These are phyloP conservation scores for Calocera viscosa DNA, from an alignment of 768 basidiomycete genomes.

Conservation along the genomic window DNA sequence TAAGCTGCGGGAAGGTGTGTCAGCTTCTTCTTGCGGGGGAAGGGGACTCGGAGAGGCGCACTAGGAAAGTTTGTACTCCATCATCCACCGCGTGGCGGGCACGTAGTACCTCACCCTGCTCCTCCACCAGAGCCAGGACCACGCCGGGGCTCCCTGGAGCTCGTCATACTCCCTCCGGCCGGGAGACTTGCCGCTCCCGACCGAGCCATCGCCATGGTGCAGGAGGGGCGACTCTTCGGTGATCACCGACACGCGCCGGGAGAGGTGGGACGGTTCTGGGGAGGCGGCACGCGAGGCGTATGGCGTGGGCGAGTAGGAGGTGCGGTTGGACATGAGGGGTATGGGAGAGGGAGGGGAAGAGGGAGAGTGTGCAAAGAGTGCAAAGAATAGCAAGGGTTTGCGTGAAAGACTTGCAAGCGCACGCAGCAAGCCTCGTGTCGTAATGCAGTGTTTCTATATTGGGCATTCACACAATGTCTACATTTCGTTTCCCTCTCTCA, in stretches of 20 bases:
- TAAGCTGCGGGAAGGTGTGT: slow-evolving; percentile 46
- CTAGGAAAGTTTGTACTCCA: slow-evolving; percentile 24
- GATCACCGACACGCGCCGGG: neutral
- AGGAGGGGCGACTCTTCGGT: slow-evolving; percentile 1
- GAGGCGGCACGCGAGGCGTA: neutral
- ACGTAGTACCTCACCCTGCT: neutral
- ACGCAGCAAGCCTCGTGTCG: too few relatives aligned
- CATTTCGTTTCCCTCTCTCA: too few relatives aligned
- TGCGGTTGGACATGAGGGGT: neutral
- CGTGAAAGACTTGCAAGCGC: too few relatives aligned
- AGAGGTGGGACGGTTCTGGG: neutral
- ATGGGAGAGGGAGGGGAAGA: neutral
- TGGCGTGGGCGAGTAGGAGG: neutral
- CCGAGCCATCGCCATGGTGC: neutral
- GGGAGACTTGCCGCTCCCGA: neutral
- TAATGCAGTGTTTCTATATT: too few relatives aligned
- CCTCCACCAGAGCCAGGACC: neutral
- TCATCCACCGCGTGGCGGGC: slow-evolving; percentile 26
- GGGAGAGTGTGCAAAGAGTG: neutral
- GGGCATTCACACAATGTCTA: too few relatives aligned
- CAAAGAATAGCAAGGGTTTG: too few relatives aligned
- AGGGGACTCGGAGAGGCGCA: slow-evolving; percentile 17
- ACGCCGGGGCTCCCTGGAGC: neutral
- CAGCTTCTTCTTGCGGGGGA: too few relatives aligned
- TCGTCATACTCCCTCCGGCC: neutral